phyloP scores from a whole-genome alignment of 257 asterid genomes.

The Fraxinus quadrangulata region DNA sequence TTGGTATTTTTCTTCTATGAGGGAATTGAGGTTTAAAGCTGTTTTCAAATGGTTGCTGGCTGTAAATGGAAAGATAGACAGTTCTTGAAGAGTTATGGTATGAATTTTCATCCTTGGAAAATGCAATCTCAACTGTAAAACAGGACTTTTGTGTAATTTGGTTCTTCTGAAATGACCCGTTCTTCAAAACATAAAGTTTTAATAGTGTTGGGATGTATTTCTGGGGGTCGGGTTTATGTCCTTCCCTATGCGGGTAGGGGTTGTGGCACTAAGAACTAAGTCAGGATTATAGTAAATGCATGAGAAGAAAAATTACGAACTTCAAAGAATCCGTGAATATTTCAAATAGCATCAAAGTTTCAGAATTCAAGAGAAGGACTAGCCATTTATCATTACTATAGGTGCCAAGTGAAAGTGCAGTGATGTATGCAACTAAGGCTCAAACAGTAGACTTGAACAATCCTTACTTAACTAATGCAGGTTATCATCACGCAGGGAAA shows the following conservation, averaged over 20 bases:
- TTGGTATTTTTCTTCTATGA: background rate
- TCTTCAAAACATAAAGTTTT: background rate
- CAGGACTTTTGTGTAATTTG: conserved; percentile 11
- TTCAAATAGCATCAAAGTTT: background rate
- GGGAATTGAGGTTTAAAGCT: background rate
- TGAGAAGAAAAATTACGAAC: background rate
- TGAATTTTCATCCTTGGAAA: background rate
- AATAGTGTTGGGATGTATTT: background rate
- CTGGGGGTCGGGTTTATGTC: background rate
- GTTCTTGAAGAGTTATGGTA: background rate
- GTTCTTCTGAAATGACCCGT: background rate
- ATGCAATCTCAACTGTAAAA: conserved; percentile 28
- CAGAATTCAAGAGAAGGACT: too few species aligned
- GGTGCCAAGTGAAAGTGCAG: too few species aligned
- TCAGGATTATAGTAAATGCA: background rate
- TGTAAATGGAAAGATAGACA: background rate
- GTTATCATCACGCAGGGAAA: background rate
- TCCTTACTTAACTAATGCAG: background rate
- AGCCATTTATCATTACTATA: too few species aligned
- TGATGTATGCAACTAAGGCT: too few species aligned
- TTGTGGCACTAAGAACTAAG: background rate
- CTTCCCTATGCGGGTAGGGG: too few species aligned
- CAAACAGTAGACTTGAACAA: background rate
- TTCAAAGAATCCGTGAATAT: background rate
- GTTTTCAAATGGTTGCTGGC: background rate